phyloP scores from a whole-genome alignment of 202 grass and related monocot species.

The Schoenoplectus tabernaemontani region DNA sequence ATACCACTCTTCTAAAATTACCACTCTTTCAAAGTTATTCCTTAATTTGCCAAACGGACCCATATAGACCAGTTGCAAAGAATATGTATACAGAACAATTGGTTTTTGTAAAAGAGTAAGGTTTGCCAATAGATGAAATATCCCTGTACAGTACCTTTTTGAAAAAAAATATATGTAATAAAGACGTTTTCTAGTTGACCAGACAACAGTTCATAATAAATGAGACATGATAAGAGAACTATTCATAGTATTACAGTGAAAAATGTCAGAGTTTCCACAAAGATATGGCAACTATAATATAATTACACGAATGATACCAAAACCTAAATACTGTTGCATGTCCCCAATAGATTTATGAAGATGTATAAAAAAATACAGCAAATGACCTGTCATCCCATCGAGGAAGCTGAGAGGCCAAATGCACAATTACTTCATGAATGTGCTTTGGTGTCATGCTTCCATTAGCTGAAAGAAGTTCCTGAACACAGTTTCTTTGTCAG shows the following conservation, averaged over 20 bases:
- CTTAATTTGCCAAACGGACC: no score
- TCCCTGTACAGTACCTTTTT: not conserved
- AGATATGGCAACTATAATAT: not conserved
- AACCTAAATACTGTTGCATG: not conserved
- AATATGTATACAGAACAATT: not conserved
- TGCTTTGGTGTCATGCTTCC: constrained; percentile 63
- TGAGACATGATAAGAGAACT: not conserved
- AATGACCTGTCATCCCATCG: constrained; percentile 73
- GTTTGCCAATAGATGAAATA: not conserved
- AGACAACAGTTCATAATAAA: not conserved
- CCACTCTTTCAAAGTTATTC: no score
- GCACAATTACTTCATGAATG: constrained; percentile 72
- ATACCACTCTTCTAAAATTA: no score
- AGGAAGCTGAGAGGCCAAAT: constrained; percentile 64
- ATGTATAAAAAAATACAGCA: not conserved
- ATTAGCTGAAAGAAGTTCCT: constrained; percentile 72
- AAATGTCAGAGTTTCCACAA: not conserved
- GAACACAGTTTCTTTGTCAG: constrained; percentile 26
- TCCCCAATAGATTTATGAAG: not conserved
- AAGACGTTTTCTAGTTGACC: not conserved
- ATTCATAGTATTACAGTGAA: not conserved
- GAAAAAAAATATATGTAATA: not conserved
- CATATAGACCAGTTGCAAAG: not conserved
- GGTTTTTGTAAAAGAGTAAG: not conserved
- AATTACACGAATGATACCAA: no score